A percentile compares a stretch with the other conserved stretches of the same genome.
These are phyloP conservation scores for Millerozyma acaciae DNA, from an alignment of 805 yeast species.

Conservation along the genomic window DNA sequence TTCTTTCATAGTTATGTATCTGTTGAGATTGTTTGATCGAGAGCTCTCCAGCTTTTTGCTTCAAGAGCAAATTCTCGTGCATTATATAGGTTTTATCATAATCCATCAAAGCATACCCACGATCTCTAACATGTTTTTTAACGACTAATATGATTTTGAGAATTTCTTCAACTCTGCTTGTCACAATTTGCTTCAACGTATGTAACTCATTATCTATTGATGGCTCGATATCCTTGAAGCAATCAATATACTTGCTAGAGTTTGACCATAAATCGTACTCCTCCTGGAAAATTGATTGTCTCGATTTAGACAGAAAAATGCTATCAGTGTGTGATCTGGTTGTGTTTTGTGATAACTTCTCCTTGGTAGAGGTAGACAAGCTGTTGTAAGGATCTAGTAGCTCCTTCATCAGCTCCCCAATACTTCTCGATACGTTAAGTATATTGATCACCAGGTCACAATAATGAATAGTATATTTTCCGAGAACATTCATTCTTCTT, in stretches of 20 bases:
- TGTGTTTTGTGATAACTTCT: constrained; percentile 5
- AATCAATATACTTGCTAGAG: constrained; percentile 15
- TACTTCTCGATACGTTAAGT: constrained; percentile 9
- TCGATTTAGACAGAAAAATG: constrained; percentile 7
- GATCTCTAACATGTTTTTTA: constrained; percentile 20
- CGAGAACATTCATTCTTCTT: constrained; percentile 12
- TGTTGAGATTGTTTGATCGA: constrained; percentile 27
- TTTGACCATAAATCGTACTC: constrained; percentile 18
- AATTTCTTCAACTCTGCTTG: constrained; percentile 13
- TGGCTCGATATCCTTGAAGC: constrained; percentile 12
- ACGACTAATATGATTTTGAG: constrained; percentile 17
- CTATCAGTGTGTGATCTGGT: constrained; percentile 1
- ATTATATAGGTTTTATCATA: constrained; percentile 31
- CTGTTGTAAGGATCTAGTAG: constrained; percentile 21
- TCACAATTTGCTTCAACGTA: constrained; percentile 6
- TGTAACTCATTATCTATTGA: constrained; percentile 12
- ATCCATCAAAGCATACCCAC: constrained; percentile 35
- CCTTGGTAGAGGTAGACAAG: constrained; percentile 8
- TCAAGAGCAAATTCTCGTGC: constrained; percentile 25
- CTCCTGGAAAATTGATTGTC: constrained; percentile 8
- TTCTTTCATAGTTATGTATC: constrained; percentile 19
- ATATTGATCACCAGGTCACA: constrained; percentile 6
- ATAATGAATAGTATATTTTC: constrained; percentile 12
- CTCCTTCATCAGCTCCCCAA: constrained; percentile 14
- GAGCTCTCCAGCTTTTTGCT: constrained; percentile 34